Evolutionary conservation across 768 basidiomycete genomes (phyloP).

Genomic region (Leccinum disarticulatum): DNA sequence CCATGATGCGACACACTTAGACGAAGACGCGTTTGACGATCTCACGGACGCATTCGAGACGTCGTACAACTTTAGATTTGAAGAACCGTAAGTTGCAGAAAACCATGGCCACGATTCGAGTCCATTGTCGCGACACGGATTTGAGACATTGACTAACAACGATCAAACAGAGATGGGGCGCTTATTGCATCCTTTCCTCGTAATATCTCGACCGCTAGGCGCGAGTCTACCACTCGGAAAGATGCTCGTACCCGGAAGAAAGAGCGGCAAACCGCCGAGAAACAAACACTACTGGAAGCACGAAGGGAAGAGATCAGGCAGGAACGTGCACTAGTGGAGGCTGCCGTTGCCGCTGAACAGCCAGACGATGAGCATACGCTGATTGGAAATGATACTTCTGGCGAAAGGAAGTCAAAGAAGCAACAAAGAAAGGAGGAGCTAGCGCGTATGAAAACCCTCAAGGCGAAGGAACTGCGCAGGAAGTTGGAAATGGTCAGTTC

Average conservation of each 20-base stretch:
- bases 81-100: conserved; percentile 68
- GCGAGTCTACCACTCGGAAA: conserved; percentile 77
- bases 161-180: conserved; percentile 54
- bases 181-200: conserved; percentile 78
- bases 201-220: conserved; percentile 61
- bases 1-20: conserved; percentile 38
- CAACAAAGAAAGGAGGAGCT: conserved; percentile 65
- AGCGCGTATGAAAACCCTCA: conserved; percentile 76
- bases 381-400: conserved; percentile 62
- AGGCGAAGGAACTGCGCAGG: conserved; percentile 75
- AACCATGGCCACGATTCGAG: neutral
- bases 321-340: conserved; percentile 62
- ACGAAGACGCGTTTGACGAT: conserved; percentile 84
- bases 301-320: conserved; percentile 75
- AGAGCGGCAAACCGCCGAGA: conserved; percentile 63
- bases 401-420: conserved; percentile 30
- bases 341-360: conserved; percentile 69
- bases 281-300: conserved; percentile 74
- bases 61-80: conserved; percentile 98
- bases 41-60: conserved; percentile 90
- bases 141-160: conserved; percentile 1
- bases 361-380: conserved; percentile 50
- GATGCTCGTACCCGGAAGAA: conserved; percentile 79
- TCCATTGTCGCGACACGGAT: neutral
- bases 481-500: conserved; percentile 72